Percentiles rank a stretch among this genome's conserved stretches.
phyloP scores from a whole-genome alignment of 2,329 filamentous ascomycete species.

The Endocalyx cinctus region DNA sequence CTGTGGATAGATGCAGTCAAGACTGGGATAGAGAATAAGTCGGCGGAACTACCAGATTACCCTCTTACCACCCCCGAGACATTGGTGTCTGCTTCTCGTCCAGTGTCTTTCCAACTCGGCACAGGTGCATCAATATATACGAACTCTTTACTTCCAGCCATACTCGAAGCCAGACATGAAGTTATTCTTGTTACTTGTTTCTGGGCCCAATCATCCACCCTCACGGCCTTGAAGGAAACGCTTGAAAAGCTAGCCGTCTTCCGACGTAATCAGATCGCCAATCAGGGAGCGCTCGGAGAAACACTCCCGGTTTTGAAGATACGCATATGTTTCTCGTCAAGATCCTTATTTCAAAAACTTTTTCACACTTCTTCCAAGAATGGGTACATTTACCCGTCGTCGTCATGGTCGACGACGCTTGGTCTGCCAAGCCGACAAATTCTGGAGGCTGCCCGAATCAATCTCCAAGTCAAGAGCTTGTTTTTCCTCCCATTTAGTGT shows the following conservation, averaged over 20 bases:
- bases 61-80: slow-evolving; percentile 37
- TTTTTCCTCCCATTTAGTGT: slow-evolving; percentile 79
- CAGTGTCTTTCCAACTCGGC: slow-evolving; percentile 47
- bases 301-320: slow-evolving; percentile 45
- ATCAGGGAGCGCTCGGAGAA: slow-evolving; percentile 11
- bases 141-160: slow-evolving; percentile 53
- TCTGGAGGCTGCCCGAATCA: slow-evolving; percentile 54
- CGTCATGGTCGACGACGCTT: slow-evolving; percentile 55
- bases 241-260: slow-evolving; percentile 54
- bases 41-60: slow-evolving; percentile 50
- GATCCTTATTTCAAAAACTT: slow-evolving; percentile 68
- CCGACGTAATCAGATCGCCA: slow-evolving; percentile 33
- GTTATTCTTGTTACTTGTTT: slow-evolving; percentile 79
- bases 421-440: slow-evolving; percentile 55
- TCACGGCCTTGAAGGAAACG: slow-evolving; percentile 51
- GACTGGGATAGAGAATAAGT: too few species aligned
- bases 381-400: slow-evolving; percentile 58
- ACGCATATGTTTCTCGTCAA: slow-evolving; percentile 72
- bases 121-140: slow-evolving; percentile 55
- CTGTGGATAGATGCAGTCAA: slow-evolving; percentile 17
- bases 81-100: slow-evolving; percentile 45
- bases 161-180: slow-evolving; percentile 57
- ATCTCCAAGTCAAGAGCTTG: slow-evolving; percentile 68
- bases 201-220: slow-evolving; percentile 65
- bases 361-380: slow-evolving; percentile 61